Conservation (phyloP, 2,329 filamentous ascomycete species). For the Apiospora kogelbergensis region DNA sequence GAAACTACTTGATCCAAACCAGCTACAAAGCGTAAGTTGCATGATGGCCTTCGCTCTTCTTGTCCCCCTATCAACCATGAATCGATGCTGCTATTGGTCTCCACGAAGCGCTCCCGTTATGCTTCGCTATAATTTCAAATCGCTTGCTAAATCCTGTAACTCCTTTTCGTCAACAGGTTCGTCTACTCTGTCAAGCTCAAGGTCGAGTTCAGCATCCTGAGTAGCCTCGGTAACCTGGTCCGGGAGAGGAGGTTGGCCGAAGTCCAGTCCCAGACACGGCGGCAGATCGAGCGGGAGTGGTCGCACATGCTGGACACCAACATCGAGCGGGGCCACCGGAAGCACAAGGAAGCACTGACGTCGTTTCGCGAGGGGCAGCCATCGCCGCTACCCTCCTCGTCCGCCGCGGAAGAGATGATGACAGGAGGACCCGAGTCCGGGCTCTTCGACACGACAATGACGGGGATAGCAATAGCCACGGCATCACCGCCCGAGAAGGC, state of each 20-base stretch:
- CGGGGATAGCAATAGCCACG: neutral
- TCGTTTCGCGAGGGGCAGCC: neutral
- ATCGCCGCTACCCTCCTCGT: neutral
- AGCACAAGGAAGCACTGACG: neutral
- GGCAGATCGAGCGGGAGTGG: slow-evolving; percentile 9
- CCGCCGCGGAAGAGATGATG: neutral
- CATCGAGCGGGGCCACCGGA: neutral
- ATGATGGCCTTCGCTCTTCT: no score
- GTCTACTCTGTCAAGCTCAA: slow-evolving; percentile 49
- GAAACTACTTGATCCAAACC: slow-evolving; percentile 39
- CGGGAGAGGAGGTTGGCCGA: neutral
- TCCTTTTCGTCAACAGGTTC: slow-evolving; percentile 19
- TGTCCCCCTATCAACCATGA: no score
- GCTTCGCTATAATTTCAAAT: no score
- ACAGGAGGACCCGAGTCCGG: neutral
- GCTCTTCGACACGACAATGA: neutral
- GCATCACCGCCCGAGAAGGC: neutral
- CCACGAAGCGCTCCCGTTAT: no score
- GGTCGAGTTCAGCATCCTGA: slow-evolving; percentile 56
- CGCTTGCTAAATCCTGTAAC: neutral
- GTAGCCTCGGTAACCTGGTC: slow-evolving; percentile 32
- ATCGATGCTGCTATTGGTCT: no score
- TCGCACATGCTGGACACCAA: slow-evolving; percentile 4
- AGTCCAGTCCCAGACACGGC: neutral
- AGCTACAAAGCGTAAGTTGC: slow-evolving; percentile 33